Base-by-base conservation (phyloP, 805 yeast genomes). In the Pichia gijzeniarum region DNA sequence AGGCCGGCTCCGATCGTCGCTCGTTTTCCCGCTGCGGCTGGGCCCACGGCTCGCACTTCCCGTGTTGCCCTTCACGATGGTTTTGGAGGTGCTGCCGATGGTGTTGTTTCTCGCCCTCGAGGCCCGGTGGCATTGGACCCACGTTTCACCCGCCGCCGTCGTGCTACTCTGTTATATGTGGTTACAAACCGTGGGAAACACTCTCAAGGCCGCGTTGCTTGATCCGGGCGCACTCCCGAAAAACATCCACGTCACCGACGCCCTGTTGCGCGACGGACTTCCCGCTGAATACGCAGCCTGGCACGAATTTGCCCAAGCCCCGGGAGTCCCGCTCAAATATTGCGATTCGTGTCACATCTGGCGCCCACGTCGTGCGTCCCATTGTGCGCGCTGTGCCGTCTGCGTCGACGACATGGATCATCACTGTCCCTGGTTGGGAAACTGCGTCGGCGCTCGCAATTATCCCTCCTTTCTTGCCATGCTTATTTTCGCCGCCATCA, bases 281-380 rank as follows among this genome's bases (percentile, higher is more conserved):
- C 90, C 91, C 0, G 69, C 67, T 6, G 90, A 82, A 51, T 82
- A 82, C 53, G 69, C 69, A 51, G 73, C 70, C 52, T 56, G 63
- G 10, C 69, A 79, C 1, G 60, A 71, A 1, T 55, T 82, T 9
- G 86, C 87, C 28, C 28, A 6, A 10, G 86, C 87, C 28, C 28
- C 28, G 28, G 9, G 6, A 10, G 28, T 6, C 10, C 10, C 28
- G 28, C 28, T 25, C 28, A 73, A 72, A 50, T 76, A 74, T 55
- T 77, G 82, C 48, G 41, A 73, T 1, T 71, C 82, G 0, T 86
- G 95, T 56, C 64, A 74, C 27, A 71, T 79, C 36, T 85, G 95
- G 91, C 63, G 91, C 52, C 82, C 88, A 9, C 86, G 89, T 1
- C 64, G 95, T 43, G 65, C 89, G 1, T 76, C 82, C 45, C 95